phyloP scores from a whole-genome alignment of 306 rosid genomes.

The Mimosa bimucronata region DNA sequence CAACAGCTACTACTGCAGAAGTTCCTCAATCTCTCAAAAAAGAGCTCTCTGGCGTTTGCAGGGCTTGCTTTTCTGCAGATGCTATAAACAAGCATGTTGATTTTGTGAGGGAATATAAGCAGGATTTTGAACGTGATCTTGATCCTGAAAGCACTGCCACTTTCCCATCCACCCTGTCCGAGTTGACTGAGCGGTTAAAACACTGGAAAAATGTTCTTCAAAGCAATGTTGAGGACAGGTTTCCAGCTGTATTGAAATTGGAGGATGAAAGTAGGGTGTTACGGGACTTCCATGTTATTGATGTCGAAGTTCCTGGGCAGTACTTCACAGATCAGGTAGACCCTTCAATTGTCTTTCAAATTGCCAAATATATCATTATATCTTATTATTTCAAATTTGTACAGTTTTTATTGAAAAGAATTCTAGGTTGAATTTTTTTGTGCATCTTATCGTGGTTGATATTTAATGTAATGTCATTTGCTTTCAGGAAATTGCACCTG shows the following conservation, averaged over 20 bases:
- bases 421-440: background rate
- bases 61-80: slow-evolving; percentile 98
- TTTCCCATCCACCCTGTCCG: slow-evolving; percentile 93
- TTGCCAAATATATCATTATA: background rate
- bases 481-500: slow-evolving; percentile 92
- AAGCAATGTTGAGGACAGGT: slow-evolving; percentile 98
- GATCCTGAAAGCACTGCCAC: slow-evolving; percentile 96
- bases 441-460: slow-evolving; percentile 37
- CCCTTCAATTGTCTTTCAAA: slow-evolving; percentile 16
- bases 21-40: slow-evolving; percentile 99
- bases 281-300: slow-evolving; percentile 97
- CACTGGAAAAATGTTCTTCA: slow-evolving; percentile 99
- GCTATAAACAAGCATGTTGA: slow-evolving; percentile 98
- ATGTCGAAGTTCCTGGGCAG: slow-evolving; percentile 99
- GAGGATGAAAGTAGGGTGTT: slow-evolving; percentile 99
- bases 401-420: background rate
- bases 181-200: slow-evolving; percentile 87
- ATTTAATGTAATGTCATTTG: background rate
- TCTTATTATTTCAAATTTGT: background rate
- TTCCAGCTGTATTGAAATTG: slow-evolving; percentile 93
- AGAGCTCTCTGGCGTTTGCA: slow-evolving; percentile 98
- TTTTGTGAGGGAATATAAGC: slow-evolving; percentile 97
- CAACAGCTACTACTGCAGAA: slow-evolving; percentile 99
- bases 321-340: slow-evolving; percentile 93
- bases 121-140: slow-evolving; percentile 97